A percentile compares a stretch with the other conserved stretches of the same genome.
Evolutionary conservation across 306 rosid species (phyloP).

Genomic region (Castanea sativa): DNA sequence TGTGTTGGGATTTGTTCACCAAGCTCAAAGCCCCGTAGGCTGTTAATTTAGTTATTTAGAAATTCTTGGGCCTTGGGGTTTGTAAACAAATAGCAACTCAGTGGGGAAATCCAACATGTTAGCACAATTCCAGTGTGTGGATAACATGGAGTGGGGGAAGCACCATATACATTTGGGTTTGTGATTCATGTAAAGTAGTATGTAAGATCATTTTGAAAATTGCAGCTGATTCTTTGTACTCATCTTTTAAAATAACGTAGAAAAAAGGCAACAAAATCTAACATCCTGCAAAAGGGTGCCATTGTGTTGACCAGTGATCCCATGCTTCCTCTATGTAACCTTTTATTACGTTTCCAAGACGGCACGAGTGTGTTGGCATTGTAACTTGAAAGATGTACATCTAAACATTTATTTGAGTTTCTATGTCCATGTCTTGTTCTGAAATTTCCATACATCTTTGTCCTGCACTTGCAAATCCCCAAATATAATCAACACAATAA

Average conservation of each 20-base stretch:
- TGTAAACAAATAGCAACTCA: conserved; percentile 28
- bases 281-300: conserved; percentile 43
- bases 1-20: not conserved
- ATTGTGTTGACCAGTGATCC: conserved; percentile 52
- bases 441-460: conserved; percentile 43
- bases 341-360: conserved; percentile 57
- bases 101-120: conserved; percentile 29
- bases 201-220: conserved; percentile 1
- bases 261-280: conserved; percentile 44
- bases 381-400: conserved; percentile 26
- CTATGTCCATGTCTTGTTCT: conserved; percentile 69
- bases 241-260: not conserved
- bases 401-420: conserved; percentile 40
- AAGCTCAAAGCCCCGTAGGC: not conserved
- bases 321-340: conserved; percentile 28
- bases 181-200: conserved; percentile 22
- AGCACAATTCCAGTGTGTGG: conserved; percentile 42
- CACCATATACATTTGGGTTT: conserved; percentile 38
- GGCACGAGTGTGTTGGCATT: conserved; percentile 67
- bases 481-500: conserved; percentile 17
- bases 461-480: conserved; percentile 61
- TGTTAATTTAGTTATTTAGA: not conserved
- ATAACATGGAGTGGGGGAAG: conserved; percentile 48
- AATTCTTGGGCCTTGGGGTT: conserved; percentile 14
- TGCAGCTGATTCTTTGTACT: conserved; percentile 7